Percentiles rank a stretch among this genome's conserved stretches.
phyloP scores from a whole-genome alignment of 306 rosid species.

The Lablab purpureus region DNA sequence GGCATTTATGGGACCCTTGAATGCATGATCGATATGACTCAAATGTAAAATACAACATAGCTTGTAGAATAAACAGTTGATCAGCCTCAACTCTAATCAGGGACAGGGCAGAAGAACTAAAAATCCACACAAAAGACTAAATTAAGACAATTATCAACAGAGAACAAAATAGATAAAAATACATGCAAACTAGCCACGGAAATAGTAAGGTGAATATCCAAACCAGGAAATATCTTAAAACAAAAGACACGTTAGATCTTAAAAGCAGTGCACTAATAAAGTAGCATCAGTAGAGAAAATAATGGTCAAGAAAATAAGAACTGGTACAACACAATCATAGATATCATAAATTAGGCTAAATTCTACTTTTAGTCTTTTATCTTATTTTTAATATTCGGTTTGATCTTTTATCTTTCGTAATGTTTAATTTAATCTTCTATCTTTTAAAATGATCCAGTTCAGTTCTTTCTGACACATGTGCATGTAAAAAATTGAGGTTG shows the following conservation, averaged over 20 bases:
- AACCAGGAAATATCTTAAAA: conserved; percentile 26
- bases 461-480: too few species aligned
- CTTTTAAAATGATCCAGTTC: too few species aligned
- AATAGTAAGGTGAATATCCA: conserved; percentile 21
- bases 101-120: conserved; percentile 26
- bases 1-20: conserved; percentile 7
- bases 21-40: conserved; percentile 9
- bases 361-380: too few species aligned
- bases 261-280: conserved; percentile 23
- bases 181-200: conserved; percentile 28
- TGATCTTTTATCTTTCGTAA: too few species aligned
- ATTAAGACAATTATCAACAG: not conserved
- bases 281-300: conserved; percentile 26
- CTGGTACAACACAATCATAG: not conserved
- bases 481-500: too few species aligned
- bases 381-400: too few species aligned
- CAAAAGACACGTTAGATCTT: not conserved
- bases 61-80: conserved; percentile 17
- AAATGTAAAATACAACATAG: conserved; percentile 31
- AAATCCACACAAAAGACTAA: conserved; percentile 6
- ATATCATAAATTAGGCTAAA: not conserved
- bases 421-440: too few species aligned
- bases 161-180: not conserved
- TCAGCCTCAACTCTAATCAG: conserved; percentile 31
- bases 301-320: conserved; percentile 20